Conservation (phyloP, 2,329 filamentous ascomycete species). For the Diaporthe citri region DNA sequence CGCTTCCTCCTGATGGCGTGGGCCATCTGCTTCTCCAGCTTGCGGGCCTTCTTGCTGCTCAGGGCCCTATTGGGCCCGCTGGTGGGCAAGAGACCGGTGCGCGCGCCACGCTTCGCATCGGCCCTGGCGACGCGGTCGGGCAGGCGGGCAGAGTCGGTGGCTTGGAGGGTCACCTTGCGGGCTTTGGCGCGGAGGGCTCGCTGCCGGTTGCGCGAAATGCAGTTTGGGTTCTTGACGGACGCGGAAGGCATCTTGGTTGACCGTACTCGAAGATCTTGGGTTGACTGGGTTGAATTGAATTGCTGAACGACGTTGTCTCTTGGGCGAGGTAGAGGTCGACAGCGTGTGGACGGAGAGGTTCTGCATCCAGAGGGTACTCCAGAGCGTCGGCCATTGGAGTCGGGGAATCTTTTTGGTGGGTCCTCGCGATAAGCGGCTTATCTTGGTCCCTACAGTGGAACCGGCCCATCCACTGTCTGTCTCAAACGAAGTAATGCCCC, state of each 20-base stretch:
- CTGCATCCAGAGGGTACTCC: neutral
- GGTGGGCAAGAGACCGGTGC: constrained; percentile 65
- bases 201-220: constrained; percentile 65
- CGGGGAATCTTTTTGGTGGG: constrained; percentile 32
- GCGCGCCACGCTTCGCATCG: constrained; percentile 63
- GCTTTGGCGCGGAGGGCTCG: constrained; percentile 59
- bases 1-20: constrained; percentile 66
- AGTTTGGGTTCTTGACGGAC: constrained; percentile 71
- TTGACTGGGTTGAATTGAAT: neutral
- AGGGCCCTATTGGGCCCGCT: constrained; percentile 65
- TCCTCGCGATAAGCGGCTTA: constrained; percentile 25
- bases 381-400: neutral
- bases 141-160: constrained; percentile 48
- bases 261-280: too few species aligned
- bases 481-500: too few species aligned
- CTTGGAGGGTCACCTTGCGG: constrained; percentile 59
- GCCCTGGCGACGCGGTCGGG: constrained; percentile 45
- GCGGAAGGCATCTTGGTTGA: constrained; percentile 64
- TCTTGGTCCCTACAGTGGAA: neutral
- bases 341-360: too few species aligned
- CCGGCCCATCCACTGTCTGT: too few species aligned
- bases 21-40: constrained; percentile 66
- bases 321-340: neutral
- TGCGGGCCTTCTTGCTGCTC: constrained; percentile 68
- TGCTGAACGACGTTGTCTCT: neutral